These are phyloP conservation scores for Suhomyces pyralidae DNA, from an alignment of 805 yeast genomes.

Conservation along the genomic window DNA sequence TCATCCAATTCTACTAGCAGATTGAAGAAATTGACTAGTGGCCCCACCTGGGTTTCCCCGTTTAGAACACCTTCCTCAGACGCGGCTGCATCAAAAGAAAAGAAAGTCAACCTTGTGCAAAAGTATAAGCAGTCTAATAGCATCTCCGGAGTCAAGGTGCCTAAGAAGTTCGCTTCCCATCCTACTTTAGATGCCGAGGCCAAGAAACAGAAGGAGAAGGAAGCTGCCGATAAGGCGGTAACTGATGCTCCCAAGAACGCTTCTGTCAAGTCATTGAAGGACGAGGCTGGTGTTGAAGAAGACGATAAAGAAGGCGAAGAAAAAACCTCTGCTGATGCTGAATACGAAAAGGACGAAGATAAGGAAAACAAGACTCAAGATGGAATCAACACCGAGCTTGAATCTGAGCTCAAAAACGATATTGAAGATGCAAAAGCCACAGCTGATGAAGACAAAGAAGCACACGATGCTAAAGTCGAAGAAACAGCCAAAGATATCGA, in stretches of 20 bases:
- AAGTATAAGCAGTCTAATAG: conserved; percentile 34
- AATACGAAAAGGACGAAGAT: conserved; percentile 1
- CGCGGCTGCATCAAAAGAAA: conserved; percentile 14
- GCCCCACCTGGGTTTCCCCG: conserved; percentile 42
- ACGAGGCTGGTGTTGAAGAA: conserved; percentile 4
- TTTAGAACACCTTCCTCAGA: conserved; percentile 26
- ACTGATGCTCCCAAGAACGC: not conserved
- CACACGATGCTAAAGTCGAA: conserved; percentile 6
- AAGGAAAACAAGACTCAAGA: conserved; percentile 5
- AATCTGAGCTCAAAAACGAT: not conserved
- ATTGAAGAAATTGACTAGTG: conserved; percentile 30
- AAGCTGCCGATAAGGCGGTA: conserved; percentile 2
- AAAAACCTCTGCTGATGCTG: not conserved
- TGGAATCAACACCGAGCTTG: not conserved
- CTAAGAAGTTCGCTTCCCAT: conserved; percentile 39
- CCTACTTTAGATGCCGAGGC: conserved; percentile 34
- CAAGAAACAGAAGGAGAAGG: conserved; percentile 8
- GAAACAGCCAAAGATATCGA: conserved; percentile 5
- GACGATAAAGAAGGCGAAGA: not conserved
- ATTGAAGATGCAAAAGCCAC: conserved; percentile 7
- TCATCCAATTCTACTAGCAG: conserved; percentile 7
- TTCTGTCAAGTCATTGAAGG: conserved; percentile 1
- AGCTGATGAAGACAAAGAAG: conserved; percentile 2
- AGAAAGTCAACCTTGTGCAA: conserved; percentile 27
- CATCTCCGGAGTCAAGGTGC: conserved; percentile 33